Evolutionary conservation across 768 basidiomycete species (phyloP).

Genomic region (Phanerodontia chrysosporium): DNA sequence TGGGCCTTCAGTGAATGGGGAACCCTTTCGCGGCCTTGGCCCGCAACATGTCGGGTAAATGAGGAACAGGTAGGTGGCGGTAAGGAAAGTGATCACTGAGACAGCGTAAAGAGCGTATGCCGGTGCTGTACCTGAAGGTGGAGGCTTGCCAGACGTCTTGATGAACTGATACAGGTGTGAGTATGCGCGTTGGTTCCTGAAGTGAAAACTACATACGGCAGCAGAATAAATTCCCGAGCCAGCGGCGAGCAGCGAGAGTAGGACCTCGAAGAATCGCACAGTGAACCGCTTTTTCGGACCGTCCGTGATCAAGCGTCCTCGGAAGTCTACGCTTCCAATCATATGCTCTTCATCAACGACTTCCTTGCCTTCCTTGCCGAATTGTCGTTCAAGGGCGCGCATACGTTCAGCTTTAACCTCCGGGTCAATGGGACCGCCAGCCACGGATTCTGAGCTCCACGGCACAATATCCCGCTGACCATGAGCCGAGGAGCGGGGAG

Average conservation of each 20-base stretch:
- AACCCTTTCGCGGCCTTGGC: conserved; percentile 28
- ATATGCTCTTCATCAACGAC: conserved; percentile 47
- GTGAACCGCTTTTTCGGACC: conserved; percentile 58
- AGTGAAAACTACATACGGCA: conserved; percentile 39
- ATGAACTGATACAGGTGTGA: conserved; percentile 38
- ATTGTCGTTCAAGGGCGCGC: conserved; percentile 69
- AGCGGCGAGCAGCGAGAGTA: conserved; percentile 48
- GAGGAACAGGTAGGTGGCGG: conserved; percentile 51
- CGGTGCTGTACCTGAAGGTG: conserved; percentile 51
- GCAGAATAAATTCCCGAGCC: conserved; percentile 61
- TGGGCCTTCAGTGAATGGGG: conserved; percentile 19
- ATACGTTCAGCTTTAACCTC: conserved; percentile 64
- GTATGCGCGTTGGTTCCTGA: background rate
- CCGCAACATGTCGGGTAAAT: conserved; percentile 55
- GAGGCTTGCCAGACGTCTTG: conserved; percentile 46
- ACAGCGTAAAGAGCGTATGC: conserved; percentile 56
- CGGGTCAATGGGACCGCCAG: conserved; percentile 39
- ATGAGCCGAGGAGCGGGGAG: conserved; percentile 21
- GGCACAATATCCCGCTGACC: conserved; percentile 37
- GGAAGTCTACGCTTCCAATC: conserved; percentile 55
- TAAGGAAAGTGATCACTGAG: conserved; percentile 48
- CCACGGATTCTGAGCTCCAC: conserved; percentile 49
- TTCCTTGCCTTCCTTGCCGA: conserved; percentile 34
- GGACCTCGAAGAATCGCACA: conserved; percentile 42
- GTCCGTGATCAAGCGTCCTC: conserved; percentile 56